Evolutionary conservation across 331 rosid genomes (phyloP), one percentile per base, ranked within the genome.

Genomic region (Rosa hybrid): DNA sequence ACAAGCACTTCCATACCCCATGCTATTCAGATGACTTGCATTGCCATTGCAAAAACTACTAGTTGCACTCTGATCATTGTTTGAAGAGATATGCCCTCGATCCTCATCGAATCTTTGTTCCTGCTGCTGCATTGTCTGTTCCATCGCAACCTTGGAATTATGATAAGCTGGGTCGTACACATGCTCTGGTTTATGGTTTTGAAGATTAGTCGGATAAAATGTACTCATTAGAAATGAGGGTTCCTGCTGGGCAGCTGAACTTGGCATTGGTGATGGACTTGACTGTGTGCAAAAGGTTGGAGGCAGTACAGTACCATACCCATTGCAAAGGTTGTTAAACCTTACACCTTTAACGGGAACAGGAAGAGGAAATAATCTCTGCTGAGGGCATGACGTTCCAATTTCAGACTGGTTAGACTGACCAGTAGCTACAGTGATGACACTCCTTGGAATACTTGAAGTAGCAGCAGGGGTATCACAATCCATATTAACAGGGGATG

Each of bases 1-100:
- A 75, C 96, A 90, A 75, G 91, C 86, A 85, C 92, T 93, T 83
- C 94, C 94, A 27, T 89, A 93, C 44, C 94, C 99, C 11, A 86
- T 21, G 77, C 81, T 88, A 73, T 64, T 88, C 34, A 88, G 81
- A 80, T 87, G 89, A 78, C 84, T 86, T 34, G 88, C 86, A 74
- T 78, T 87, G 57, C 96, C 99, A 81, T 90, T 88, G 78, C 97
- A 89, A 57, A 93, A 76, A 71, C 96, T 88, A 83, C 88, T 85
- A 34, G 89, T 90, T 51, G 87, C 90, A 75, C 98, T 93, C 54
- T 86, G 98, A 84, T 92, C 94, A n/a, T 88, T 83, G 34, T 85
- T 75, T 17, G 93, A 79, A 74, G 97, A 96, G 51, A 90, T 82
- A 74, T 80, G 91, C 42, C 91, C 88, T 74, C 18, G 87, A 75